Percentiles rank a stretch among this genome's conserved stretches.
Conservation (phyloP, 2,329 filamentous ascomycete genomes). For the Sporothrix mexicana region DNA sequence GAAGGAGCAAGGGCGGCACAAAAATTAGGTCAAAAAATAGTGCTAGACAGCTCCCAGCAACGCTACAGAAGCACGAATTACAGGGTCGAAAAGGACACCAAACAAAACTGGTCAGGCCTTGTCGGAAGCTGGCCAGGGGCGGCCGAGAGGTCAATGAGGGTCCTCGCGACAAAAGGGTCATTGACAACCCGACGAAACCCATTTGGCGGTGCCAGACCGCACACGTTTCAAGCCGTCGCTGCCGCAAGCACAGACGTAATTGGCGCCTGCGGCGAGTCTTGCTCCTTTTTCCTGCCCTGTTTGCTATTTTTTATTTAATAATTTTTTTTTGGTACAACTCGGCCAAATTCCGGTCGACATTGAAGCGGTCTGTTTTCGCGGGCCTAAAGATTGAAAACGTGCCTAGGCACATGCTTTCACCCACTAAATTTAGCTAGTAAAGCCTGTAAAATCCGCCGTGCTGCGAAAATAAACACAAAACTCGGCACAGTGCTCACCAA, state of each 20-base stretch:
- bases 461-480: slow-evolving; percentile 20
- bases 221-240: slow-evolving; percentile 22
- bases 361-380: slow-evolving; percentile 33
- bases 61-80: not conserved
- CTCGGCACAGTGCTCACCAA: slow-evolving; percentile 20
- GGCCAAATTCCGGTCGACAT: slow-evolving; percentile 32
- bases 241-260: slow-evolving; percentile 12
- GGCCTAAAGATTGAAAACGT: not conserved
- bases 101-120: not conserved
- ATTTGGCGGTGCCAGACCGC: slow-evolving; percentile 17
- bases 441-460: not conserved
- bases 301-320: not conserved
- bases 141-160: no score
- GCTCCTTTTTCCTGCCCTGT: not conserved
- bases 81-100: slow-evolving; percentile 20
- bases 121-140: not conserved
- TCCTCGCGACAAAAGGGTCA: slow-evolving; percentile 23
- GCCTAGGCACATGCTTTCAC: slow-evolving; percentile 12
- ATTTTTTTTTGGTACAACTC: slow-evolving; percentile 21
- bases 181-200: slow-evolving; percentile 28
- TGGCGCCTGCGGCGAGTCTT: slow-evolving; percentile 6
- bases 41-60: slow-evolving; percentile 16
- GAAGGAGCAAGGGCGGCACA: slow-evolving; percentile 16
- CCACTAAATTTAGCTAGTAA: not conserved
- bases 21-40: slow-evolving; percentile 23